Base-by-base conservation (phyloP, 225 moss, liverwort and hornwort genomes). In the Bryoerythrophyllum caledonicum region DNA sequence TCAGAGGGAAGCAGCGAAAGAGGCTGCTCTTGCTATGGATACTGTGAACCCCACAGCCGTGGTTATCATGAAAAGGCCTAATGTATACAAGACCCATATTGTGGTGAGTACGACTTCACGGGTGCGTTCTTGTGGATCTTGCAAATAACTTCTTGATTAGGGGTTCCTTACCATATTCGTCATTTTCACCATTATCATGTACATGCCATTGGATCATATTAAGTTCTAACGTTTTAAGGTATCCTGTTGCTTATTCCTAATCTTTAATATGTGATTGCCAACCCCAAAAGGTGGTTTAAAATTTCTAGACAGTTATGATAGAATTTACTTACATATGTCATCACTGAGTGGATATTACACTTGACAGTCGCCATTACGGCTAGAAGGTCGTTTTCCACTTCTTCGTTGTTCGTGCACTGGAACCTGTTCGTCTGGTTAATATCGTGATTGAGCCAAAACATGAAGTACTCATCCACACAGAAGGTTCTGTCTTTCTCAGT, bases 41-140 rank as follows among this genome's bases (percentile, higher is more conserved):
- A 65, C 79, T 65, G 65, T 69, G 17, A 82, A 76, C 28, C 79
- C 75, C 20, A 14, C 75, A 23, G 64, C 79, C 69, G 41, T 79
- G 72, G 81, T 85, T 51, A 76, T 85, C 27, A 78, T 85, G 85
- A 69, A 73, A 81, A 79, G 49, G 51, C 76, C 85, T n/a, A 71
- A 85, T 30, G 85, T 85, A 41, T 82, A 85, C 69, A 81, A 75
- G 72, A 70, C 72, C 16, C 80, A 73, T 43, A 79, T 0, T 64
- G 60, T 86, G 79, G 85, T 86, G 62, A 76, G 79, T 55, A 15
- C n/a, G 16, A 17, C 40, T 16, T 27, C 56, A 37, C 13, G 14
- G 25, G 32, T 73, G 10, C 40, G 65, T 49, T 35, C 51, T 53
- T 60, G 67, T 38, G 48, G 62, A 56, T 51, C 38, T 38, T 58